These are phyloP conservation scores for Amanita rubescens DNA, from an alignment of 768 basidiomycete genomes.

Conservation along the genomic window DNA sequence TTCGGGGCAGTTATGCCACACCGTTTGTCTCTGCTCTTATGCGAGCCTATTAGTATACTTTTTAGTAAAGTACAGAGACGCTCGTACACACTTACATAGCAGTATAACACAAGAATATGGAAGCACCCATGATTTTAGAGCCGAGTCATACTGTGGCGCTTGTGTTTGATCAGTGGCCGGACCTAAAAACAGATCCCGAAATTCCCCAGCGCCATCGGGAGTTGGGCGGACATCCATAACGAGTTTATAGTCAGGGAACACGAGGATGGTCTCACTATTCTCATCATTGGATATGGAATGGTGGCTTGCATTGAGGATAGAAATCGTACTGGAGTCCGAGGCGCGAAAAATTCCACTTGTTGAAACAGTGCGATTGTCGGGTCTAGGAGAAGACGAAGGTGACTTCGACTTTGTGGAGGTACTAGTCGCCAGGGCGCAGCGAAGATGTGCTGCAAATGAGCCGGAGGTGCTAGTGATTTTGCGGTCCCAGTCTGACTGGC, in stretches of 20 bases:
- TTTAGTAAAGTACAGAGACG: conserved; percentile 10
- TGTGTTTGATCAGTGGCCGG: conserved; percentile 47
- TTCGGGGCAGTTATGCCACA: conserved; percentile 84
- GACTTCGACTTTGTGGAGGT: conserved; percentile 21
- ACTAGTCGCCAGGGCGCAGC: conserved; percentile 26
- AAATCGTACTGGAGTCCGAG: conserved; percentile 46
- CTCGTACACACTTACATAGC: conserved; percentile 56
- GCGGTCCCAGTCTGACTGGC: conserved; percentile 80
- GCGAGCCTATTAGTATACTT: conserved; percentile 58
- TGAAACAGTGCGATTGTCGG: conserved; percentile 22
- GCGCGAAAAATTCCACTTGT: conserved; percentile 52
- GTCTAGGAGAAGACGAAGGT: conserved; percentile 16
- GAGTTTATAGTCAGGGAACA: conserved; percentile 90
- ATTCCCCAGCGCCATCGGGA: conserved; percentile 52
- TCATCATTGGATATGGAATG: conserved; percentile 58
- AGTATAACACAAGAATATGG: conserved; percentile 89
- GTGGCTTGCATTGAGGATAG: conserved; percentile 83
- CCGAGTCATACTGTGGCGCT: conserved; percentile 32
- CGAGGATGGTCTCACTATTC: conserved; percentile 68
- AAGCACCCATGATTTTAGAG: conserved; percentile 65
- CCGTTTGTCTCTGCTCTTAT: conserved; percentile 87
- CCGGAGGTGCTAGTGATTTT: conserved; percentile 67
- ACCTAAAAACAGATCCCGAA: conserved; percentile 61
- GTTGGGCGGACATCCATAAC: conserved; percentile 66
- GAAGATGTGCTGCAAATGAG: conserved; percentile 61